phyloP scores from a whole-genome alignment of 2,329 filamentous ascomycete species.

The Aspergillus proliferans region DNA sequence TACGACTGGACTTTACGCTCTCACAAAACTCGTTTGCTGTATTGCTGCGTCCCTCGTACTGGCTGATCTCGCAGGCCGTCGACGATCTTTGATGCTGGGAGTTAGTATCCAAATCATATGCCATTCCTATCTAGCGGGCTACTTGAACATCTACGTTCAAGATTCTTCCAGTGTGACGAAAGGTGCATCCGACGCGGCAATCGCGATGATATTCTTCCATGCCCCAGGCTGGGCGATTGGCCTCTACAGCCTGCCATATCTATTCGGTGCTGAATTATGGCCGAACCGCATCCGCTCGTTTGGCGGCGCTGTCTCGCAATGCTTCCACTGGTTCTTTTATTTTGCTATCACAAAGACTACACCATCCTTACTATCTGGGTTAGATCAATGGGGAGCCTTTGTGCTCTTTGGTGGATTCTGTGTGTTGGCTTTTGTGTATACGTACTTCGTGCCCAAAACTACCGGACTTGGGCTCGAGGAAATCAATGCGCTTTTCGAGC shows the following conservation, averaged over 20 bases:
- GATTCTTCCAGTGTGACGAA: slow-evolving; percentile 12
- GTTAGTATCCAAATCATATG: slow-evolving; percentile 36
- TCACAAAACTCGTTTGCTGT: slow-evolving; percentile 39
- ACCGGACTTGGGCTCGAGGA: slow-evolving; percentile 34
- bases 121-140: slow-evolving; percentile 37
- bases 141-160: slow-evolving; percentile 29
- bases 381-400: slow-evolving; percentile 33
- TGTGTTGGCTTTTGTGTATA: slow-evolving; percentile 31
- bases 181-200: slow-evolving; percentile 30
- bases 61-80: slow-evolving; percentile 39
- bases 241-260: slow-evolving; percentile 35
- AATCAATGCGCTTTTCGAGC: slow-evolving; percentile 32
- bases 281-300: slow-evolving; percentile 42
- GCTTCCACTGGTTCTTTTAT: slow-evolving; percentile 41
- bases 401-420: slow-evolving; percentile 37
- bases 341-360: slow-evolving; percentile 33
- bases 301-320: slow-evolving; percentile 32
- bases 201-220: slow-evolving; percentile 42
- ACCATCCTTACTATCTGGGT: slow-evolving; percentile 24
- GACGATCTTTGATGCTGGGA: slow-evolving; percentile 32
- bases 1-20: slow-evolving; percentile 36
- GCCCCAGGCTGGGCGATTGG: slow-evolving; percentile 39
- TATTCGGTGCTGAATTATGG: slow-evolving; percentile 42
- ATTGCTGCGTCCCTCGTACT: slow-evolving; percentile 41
- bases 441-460: slow-evolving; percentile 34